Percentiles rank a stretch among this genome's conserved stretches.
Evolutionary conservation across 371 early-diverging fungal genomes (phyloP).

Genomic region (Lichtheimia ornata): DNA sequence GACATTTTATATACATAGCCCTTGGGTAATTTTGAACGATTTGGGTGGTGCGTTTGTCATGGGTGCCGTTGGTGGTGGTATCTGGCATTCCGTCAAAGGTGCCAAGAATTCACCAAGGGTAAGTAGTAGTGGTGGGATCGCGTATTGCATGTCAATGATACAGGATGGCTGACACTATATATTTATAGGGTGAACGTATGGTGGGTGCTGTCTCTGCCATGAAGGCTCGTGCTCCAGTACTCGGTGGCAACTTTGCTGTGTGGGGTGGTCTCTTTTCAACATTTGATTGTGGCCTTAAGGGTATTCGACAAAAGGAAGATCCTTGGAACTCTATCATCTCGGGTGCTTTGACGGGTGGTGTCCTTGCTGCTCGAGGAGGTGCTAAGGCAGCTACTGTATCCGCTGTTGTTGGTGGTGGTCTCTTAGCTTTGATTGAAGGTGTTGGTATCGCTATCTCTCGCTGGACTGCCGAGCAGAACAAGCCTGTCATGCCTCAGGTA

Average conservation of each 20-base stretch:
- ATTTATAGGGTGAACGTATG: constrained; percentile 81
- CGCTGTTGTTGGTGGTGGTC: constrained; percentile 89
- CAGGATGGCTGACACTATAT: constrained; percentile 1
- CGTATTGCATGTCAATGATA: background rate
- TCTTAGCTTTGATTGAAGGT: constrained; percentile 95
- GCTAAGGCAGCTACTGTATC: constrained; percentile 80
- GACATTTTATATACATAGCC: constrained; percentile 51
- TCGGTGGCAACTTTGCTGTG: constrained; percentile 97
- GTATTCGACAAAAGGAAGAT: constrained; percentile 94
- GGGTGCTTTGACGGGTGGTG: constrained; percentile 94
- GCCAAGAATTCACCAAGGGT: constrained; percentile 94
- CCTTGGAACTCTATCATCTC: constrained; percentile 92
- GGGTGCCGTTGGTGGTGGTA: constrained; percentile 95
- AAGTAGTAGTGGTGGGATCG: constrained; percentile 25
- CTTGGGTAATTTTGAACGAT: constrained; percentile 96
- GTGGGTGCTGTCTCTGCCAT: constrained; percentile 85
- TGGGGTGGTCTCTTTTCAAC: constrained; percentile 98
- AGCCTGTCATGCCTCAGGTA: constrained; percentile 66
- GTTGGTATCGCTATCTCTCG: constrained; percentile 78
- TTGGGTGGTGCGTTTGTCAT: constrained; percentile 95
- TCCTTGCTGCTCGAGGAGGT: constrained; percentile 92
- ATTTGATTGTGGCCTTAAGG: constrained; percentile 92
- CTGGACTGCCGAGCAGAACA: constrained; percentile 57
- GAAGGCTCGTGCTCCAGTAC: constrained; percentile 92
- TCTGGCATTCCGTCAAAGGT: constrained; percentile 96